A percentile compares a stretch with the other conserved stretches of the same genome.
Evolutionary conservation across 345 rosid genomes (phyloP).

Genomic region (Rhodamnia argentea): DNA sequence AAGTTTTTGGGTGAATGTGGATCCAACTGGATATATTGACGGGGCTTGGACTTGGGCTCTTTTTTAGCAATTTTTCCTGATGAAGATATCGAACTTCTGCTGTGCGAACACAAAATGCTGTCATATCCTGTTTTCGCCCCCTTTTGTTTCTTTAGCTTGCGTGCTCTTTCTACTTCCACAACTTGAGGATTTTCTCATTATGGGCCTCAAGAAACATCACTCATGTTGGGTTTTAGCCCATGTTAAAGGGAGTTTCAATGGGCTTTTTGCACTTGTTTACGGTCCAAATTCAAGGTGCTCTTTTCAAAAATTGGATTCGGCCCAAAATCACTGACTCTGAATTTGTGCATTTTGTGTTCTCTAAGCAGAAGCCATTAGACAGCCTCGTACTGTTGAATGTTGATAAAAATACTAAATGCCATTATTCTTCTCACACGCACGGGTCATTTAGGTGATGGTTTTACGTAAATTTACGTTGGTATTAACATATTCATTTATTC

Average conservation of each 20-base stretch:
- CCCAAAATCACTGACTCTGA: neutral
- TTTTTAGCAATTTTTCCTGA: too few species aligned
- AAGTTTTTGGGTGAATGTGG: too few species aligned
- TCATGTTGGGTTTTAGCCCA: neutral
- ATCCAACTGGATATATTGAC: too few species aligned
- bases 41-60: too few species aligned
- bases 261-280: neutral
- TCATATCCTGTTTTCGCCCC: neutral
- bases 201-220: neutral
- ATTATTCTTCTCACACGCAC: too few species aligned
- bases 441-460: too few species aligned
- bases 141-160: neutral
- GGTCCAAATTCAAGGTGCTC: neutral
- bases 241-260: neutral
- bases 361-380: too few species aligned
- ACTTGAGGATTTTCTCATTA: neutral
- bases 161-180: neutral
- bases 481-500: neutral
- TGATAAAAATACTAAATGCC: too few species aligned
- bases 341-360: neutral
- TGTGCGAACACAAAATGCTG: too few species aligned
- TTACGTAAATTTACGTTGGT: neutral
- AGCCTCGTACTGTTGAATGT: too few species aligned
- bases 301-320: neutral
- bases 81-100: too few species aligned